phyloP scores from a whole-genome alignment of 306 rosid genomes.

The Lithocarpus polystachyus region DNA sequence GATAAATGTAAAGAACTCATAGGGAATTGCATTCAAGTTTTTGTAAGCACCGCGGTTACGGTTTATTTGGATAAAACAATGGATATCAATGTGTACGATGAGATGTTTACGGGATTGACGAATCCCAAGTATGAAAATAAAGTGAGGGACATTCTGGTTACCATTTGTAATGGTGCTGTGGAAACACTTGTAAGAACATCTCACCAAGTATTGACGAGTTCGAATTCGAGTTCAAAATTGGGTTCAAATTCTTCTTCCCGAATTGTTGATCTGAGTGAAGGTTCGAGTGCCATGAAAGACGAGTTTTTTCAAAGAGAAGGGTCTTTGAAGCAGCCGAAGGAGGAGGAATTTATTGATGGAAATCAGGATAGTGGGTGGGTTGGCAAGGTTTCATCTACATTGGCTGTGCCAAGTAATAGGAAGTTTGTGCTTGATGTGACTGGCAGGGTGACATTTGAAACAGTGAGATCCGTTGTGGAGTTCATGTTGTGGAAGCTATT shows the following conservation, averaged over 20 bases:
- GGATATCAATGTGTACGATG: conserved; percentile 70
- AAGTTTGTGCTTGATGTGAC: conserved; percentile 80
- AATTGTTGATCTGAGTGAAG: conserved; percentile 29
- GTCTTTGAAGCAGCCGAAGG: conserved; percentile 25
- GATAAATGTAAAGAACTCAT: conserved; percentile 50
- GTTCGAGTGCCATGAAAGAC: conserved; percentile 12
- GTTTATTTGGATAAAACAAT: conserved; percentile 80
- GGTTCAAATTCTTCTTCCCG: conserved; percentile 19
- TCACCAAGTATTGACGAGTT: conserved; percentile 65
- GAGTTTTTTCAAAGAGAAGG: conserved; percentile 32
- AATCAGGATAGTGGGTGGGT: conserved; percentile 53
- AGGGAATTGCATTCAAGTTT: conserved; percentile 56
- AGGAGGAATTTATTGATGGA: conserved; percentile 23
- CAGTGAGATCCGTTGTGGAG: conserved; percentile 63
- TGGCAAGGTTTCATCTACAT: conserved; percentile 61
- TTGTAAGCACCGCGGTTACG: conserved; percentile 85
- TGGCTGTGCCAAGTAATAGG: conserved; percentile 70
- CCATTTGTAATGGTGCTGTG: conserved; percentile 85
- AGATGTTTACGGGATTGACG: conserved; percentile 71
- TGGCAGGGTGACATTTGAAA: conserved; percentile 77
- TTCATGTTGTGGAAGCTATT: conserved; percentile 55
- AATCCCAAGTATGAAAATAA: conserved; percentile 66
- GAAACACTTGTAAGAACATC: conserved; percentile 79
- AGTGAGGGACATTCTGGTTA: conserved; percentile 56
- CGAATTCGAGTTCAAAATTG: conserved; percentile 18